These are phyloP conservation scores for Paramecium pentaurelia DNA, from an alignment of 73 alveolate genomes.

Conservation along the genomic window DNA sequence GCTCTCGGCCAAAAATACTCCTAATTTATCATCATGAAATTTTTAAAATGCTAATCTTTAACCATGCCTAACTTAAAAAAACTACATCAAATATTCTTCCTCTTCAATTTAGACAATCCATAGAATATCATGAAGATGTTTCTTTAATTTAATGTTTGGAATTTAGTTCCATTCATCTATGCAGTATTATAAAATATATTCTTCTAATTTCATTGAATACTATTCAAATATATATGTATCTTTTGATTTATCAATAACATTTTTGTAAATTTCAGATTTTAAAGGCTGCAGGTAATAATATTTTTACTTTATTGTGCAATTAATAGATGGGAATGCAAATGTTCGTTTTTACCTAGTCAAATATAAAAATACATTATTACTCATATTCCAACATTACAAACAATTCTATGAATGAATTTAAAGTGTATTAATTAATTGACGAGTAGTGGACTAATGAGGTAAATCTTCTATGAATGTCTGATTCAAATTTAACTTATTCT, in stretches of 20 bases:
- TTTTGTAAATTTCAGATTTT: background rate
- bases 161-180: background rate
- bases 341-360: background rate
- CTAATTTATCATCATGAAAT: background rate
- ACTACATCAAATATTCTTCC: background rate
- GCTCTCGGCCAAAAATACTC: background rate
- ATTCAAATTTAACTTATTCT: background rate
- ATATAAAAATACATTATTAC: background rate
- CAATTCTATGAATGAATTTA: background rate
- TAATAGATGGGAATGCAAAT: background rate
- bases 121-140: background rate
- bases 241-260: background rate
- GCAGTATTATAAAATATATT: background rate
- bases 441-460: background rate
- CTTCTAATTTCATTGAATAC: background rate
- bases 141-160: background rate
- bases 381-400: background rate
- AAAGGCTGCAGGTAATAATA: background rate
- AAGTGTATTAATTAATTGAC: background rate
- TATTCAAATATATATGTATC: conserved; percentile 14
- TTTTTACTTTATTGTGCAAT: background rate
- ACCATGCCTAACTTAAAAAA: conserved; percentile 15
- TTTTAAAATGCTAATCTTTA: background rate
- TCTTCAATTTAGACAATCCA: background rate
- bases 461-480: background rate